A percentile compares a stretch with the other conserved stretches of the same genome.
Conservation (phyloP, 495 filamentous ascomycete species). For the Penicillium verhagenii region DNA sequence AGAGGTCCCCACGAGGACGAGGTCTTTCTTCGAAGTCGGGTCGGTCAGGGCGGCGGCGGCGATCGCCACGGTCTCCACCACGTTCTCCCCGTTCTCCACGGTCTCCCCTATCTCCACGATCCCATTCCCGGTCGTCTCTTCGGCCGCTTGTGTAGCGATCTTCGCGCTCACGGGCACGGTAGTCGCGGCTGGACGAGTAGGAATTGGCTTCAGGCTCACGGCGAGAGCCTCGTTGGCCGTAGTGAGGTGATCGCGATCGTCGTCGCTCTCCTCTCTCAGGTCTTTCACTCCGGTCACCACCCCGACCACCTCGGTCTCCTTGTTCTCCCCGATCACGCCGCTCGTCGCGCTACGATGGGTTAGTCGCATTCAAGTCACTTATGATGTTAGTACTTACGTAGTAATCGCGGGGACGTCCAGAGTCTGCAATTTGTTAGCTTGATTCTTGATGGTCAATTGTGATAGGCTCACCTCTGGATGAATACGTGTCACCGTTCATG, state of each 20-base stretch:
- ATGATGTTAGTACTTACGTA: constrained; percentile 51
- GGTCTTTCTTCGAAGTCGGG: constrained; percentile 31
- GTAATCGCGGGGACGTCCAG: constrained; percentile 72
- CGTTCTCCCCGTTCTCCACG: constrained; percentile 32
- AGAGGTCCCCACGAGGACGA: constrained; percentile 29
- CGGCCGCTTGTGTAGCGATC: constrained; percentile 64
- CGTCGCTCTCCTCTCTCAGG: constrained; percentile 58
- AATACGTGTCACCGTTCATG: constrained; percentile 90
- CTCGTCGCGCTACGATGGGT: constrained; percentile 51
- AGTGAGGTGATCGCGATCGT: constrained; percentile 74
- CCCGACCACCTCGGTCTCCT: constrained; percentile 31
- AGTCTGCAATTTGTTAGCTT: constrained; percentile 46
- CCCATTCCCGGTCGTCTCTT: constrained; percentile 51
- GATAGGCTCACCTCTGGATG: constrained; percentile 64
- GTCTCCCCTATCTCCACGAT: constrained; percentile 55
- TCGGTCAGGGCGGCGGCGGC: constrained; percentile 19
- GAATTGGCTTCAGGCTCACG: constrained; percentile 76
- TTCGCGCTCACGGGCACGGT: constrained; percentile 87
- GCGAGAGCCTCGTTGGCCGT: constrained; percentile 56
- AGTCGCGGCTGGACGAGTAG: constrained; percentile 87
- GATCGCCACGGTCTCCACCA: constrained; percentile 37
- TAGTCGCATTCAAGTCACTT: constrained; percentile 29
- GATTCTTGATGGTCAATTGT: neutral
- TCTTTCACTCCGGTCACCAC: constrained; percentile 20
- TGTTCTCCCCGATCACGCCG: constrained; percentile 40